These are phyloP conservation scores for Lentithecium fluviatile DNA, from an alignment of 495 filamentous ascomycete genomes.

Conservation along the genomic window DNA sequence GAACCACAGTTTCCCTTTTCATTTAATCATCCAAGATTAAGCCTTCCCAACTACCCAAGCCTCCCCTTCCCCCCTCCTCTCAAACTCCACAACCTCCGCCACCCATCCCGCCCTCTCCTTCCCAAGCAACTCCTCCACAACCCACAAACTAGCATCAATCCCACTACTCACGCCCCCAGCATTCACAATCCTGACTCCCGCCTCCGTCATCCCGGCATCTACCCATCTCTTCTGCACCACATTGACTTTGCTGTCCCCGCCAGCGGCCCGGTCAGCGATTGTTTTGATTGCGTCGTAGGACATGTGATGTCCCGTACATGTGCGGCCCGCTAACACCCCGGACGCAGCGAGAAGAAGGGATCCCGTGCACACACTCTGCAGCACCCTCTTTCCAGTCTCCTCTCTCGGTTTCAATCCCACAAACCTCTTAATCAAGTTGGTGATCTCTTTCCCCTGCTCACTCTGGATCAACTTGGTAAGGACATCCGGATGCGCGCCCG, in stretches of 20 bases:
- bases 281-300: conserved; percentile 15
- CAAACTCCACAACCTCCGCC: conserved; percentile 29
- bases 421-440: conserved; percentile 42
- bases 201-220: conserved; percentile 23
- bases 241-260: conserved; percentile 11
- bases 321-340: conserved; percentile 14
- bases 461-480: conserved; percentile 33
- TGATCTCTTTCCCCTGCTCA: conserved; percentile 31
- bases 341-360: conserved; percentile 21
- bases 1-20: too few species aligned
- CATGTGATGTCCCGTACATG: conserved; percentile 27
- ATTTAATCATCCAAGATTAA: too few species aligned
- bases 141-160: conserved; percentile 25
- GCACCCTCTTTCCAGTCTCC: conserved; percentile 12
- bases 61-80: conserved; percentile 13
- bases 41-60: too few species aligned
- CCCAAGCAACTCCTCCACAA: conserved; percentile 22
- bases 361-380: conserved; percentile 28
- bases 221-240: conserved; percentile 30
- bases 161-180: conserved; percentile 30
- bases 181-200: conserved; percentile 26
- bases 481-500: conserved; percentile 29
- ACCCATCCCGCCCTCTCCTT: conserved; percentile 24
- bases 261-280: conserved; percentile 17
- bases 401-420: conserved; percentile 29